Evolutionary conservation across 2,329 filamentous ascomycete species (phyloP).

Genomic region (Rhynchosporium graminicola): DNA sequence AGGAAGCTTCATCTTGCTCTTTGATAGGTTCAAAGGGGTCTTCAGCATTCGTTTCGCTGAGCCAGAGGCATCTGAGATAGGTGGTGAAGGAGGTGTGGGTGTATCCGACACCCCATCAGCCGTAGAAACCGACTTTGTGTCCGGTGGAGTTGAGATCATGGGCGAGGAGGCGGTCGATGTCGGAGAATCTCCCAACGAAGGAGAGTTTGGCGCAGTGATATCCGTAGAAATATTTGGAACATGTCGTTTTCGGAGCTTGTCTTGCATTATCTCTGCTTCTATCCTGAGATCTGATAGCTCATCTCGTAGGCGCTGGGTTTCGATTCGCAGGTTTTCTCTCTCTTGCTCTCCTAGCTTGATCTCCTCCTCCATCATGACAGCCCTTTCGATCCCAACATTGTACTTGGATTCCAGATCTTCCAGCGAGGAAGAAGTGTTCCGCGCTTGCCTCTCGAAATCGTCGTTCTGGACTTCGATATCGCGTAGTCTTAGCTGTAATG

Average conservation of each 20-base stretch:
- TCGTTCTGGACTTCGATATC: conserved; percentile 98
- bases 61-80: conserved; percentile 80
- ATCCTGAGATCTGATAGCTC: conserved; percentile 93
- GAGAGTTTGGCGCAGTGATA: conserved; percentile 65
- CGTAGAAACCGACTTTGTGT: conserved; percentile 62
- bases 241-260: conserved; percentile 82
- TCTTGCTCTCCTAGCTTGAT: conserved; percentile 90
- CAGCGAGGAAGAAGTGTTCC: conserved; percentile 91
- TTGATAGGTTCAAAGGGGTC: conserved; percentile 38
- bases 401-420: conserved; percentile 98
- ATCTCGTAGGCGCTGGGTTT: conserved; percentile 84
- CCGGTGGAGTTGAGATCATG: conserved; percentile 84
- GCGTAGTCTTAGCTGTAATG: conserved; percentile 78
- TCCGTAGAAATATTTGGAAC: conserved; percentile 62
- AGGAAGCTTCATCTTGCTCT: conserved; percentile 55
- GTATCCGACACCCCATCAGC: conserved; percentile 62
- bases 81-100: conserved; percentile 87
- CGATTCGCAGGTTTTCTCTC: conserved; percentile 83
- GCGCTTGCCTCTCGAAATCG: conserved; percentile 94
- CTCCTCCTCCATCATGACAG: conserved; percentile 93
- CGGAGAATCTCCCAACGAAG: conserved; percentile 75
- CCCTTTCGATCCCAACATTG: conserved; percentile 88
- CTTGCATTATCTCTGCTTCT: conserved; percentile 89
- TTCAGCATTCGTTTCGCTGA: conserved; percentile 31
- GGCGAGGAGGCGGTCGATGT: conserved; percentile 86